phyloP scores from a whole-genome alignment of 352 stramenopile species.

The Phytophthora pseudosyringae region DNA sequence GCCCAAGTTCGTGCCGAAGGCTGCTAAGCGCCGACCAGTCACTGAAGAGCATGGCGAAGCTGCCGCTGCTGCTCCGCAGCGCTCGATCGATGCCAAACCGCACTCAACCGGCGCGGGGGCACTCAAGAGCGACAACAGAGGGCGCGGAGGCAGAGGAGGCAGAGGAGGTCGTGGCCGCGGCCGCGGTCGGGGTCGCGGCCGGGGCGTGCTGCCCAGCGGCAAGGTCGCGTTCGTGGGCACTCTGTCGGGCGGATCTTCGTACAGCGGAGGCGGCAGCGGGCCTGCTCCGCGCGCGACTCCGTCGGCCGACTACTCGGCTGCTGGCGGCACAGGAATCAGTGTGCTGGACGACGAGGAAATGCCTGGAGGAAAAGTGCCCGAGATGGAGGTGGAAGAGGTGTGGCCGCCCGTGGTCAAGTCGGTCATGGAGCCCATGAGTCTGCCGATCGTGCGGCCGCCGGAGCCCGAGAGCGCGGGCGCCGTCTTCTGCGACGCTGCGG shows the following conservation, averaged over 20 bases:
- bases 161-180: constrained; percentile 50
- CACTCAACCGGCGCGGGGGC: constrained; percentile 24
- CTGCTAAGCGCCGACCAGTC: constrained; percentile 56
- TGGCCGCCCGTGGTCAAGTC: constrained; percentile 85
- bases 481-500: constrained; percentile 70
- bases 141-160: constrained; percentile 47
- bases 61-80: not conserved
- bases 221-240: constrained; percentile 84
- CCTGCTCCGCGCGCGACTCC: constrained; percentile 42
- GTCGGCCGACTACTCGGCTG: constrained; percentile 54
- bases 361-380: constrained; percentile 52
- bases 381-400: constrained; percentile 73
- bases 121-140: constrained; percentile 37
- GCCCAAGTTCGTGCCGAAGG: constrained; percentile 85
- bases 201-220: constrained; percentile 61
- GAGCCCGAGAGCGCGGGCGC: constrained; percentile 66
- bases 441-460: constrained; percentile 70
- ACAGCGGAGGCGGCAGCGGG: constrained; percentile 50
- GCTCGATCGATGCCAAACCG: constrained; percentile 30
- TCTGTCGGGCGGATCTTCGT: constrained; percentile 82
- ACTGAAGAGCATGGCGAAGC: constrained; percentile 34
- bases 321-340: constrained; percentile 86
- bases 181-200: constrained; percentile 51
- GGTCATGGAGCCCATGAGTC: constrained; percentile 82
- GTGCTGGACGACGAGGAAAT: constrained; percentile 78